Conservation (phyloP, 2,329 filamentous ascomycete genomes). For the Phyllosticta paracitricarpa region DNA sequence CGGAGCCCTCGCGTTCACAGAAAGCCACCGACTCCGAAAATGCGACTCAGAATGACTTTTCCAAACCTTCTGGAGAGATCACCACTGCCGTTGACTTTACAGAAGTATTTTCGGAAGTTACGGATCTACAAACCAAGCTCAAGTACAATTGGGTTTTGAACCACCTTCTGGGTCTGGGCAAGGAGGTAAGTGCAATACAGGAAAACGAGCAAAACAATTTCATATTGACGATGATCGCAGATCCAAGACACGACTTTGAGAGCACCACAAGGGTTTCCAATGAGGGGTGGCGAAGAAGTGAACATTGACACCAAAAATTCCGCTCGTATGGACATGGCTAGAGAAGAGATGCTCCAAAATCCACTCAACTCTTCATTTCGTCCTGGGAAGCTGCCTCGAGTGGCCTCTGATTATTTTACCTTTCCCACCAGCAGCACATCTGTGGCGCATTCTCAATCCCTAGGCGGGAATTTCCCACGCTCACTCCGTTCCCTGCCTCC, state of each 20-base stretch:
- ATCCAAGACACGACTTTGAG: not conserved
- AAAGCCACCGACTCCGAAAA: not conserved
- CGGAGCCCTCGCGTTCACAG: not conserved
- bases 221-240: not conserved
- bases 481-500: not conserved
- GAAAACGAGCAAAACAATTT: not conserved
- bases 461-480: not conserved
- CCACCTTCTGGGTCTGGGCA: not conserved
- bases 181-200: not conserved
- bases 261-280: not conserved
- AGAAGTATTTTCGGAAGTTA: not conserved
- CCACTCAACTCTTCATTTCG: not conserved
- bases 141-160: not conserved
- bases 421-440: not conserved
- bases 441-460: not conserved
- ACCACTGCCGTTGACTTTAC: not conserved
- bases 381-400: not conserved
- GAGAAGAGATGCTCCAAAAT: not conserved
- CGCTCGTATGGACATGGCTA: not conserved
- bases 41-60: not conserved
- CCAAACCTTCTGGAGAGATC: not conserved
- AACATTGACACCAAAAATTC: not conserved
- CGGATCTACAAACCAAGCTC: not conserved
- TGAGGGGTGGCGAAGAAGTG: not conserved
- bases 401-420: no score